A percentile compares a stretch with the other conserved stretches of the same genome.
Evolutionary conservation across 2,329 filamentous ascomycete genomes (phyloP).

Genomic region (Phaeosphaeria sp.): DNA sequence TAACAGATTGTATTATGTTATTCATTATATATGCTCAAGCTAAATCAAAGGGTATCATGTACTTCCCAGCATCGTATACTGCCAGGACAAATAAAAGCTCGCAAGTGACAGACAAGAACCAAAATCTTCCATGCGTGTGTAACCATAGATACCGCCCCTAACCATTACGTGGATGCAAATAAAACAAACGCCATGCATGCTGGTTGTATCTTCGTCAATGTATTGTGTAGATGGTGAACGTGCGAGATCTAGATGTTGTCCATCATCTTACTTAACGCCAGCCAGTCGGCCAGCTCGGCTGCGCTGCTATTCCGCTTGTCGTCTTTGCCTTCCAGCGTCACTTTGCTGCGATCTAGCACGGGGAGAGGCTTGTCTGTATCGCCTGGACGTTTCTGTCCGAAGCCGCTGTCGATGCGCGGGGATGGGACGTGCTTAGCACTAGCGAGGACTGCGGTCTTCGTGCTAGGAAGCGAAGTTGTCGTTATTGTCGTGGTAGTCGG

Average conservation of each 20-base stretch:
- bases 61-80: not conserved
- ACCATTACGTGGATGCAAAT: not conserved
- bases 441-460: not conserved
- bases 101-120: not conserved
- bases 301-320: constrained; percentile 4
- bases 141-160: not conserved
- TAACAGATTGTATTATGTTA: not conserved
- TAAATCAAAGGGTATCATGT: constrained; percentile 1
- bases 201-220: not conserved
- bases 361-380: constrained; percentile 12
- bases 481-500: not conserved
- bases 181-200: not conserved
- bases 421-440: constrained; percentile 3
- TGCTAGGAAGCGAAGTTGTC: not conserved
- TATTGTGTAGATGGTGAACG: not conserved
- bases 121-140: too few relatives aligned
- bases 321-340: constrained; percentile 7
- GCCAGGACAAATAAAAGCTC: not conserved
- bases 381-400: constrained; percentile 8
- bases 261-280: constrained; percentile 21
- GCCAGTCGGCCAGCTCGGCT: constrained; percentile 16
- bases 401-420: constrained; percentile 21
- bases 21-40: not conserved
- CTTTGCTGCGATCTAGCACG: constrained; percentile 13
- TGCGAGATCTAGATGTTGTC: constrained; percentile 9